These are phyloP conservation scores for Candida ascalaphidarum DNA, from an alignment of 805 yeast genomes.

Conservation along the genomic window DNA sequence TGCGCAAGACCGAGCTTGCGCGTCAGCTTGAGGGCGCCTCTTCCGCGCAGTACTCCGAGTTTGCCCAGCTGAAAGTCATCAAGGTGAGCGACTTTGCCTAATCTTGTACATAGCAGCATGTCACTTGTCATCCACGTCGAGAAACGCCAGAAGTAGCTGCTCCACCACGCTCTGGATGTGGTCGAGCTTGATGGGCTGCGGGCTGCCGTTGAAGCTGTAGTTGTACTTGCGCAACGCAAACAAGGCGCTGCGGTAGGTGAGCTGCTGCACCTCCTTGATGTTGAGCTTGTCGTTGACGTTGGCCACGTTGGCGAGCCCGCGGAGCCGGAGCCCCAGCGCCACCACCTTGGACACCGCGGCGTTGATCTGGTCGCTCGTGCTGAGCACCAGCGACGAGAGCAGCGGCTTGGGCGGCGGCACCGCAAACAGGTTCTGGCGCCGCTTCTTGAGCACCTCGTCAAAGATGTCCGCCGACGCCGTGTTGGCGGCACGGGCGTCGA, in stretches of 20 bases:
- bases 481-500: too few relatives aligned
- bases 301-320: slow-evolving; percentile 22
- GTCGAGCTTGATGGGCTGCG: slow-evolving; percentile 10
- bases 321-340: slow-evolving; percentile 32
- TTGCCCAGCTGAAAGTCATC: too few relatives aligned
- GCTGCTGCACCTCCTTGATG: slow-evolving; percentile 31
- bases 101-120: too few relatives aligned
- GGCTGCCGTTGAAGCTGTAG: slow-evolving; percentile 14
- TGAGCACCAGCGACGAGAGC: slow-evolving; percentile 10
- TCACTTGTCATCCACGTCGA: slow-evolving; percentile 25
- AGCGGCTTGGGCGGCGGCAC: slow-evolving; percentile 4
- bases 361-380: slow-evolving; percentile 21
- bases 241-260: slow-evolving; percentile 29
- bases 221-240: slow-evolving; percentile 31
- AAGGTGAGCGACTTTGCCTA: too few relatives aligned
- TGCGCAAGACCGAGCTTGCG: slow-evolving; percentile 27
- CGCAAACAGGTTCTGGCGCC: slow-evolving; percentile 7
- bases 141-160: slow-evolving; percentile 24
- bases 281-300: slow-evolving; percentile 23
- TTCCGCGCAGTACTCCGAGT: slow-evolving; percentile 5
- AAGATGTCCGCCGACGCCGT: slow-evolving; percentile 14
- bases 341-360: slow-evolving; percentile 25
- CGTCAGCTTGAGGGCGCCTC: slow-evolving; percentile 26
- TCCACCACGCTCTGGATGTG: slow-evolving; percentile 34
- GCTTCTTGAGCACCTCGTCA: slow-evolving; percentile 25